These are phyloP conservation scores for Aspergillus intermedius DNA, from an alignment of 2,329 filamentous ascomycete species.

Conservation along the genomic window DNA sequence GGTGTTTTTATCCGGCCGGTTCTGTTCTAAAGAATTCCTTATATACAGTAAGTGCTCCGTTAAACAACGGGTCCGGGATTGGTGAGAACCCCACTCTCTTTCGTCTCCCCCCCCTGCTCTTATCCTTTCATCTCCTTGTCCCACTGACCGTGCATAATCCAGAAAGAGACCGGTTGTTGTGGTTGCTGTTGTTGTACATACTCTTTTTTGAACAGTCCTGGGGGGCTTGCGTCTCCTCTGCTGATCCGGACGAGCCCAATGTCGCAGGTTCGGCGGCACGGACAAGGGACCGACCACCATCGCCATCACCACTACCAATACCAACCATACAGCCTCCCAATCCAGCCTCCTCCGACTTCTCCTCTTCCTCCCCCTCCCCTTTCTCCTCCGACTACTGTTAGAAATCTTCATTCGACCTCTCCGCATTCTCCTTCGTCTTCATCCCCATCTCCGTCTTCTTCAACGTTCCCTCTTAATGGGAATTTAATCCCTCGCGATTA, in stretches of 20 bases:
- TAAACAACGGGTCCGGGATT: neutral
- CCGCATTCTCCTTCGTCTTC: neutral
- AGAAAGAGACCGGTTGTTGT: too few species aligned
- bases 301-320: neutral
- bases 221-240: neutral
- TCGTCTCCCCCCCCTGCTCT: neutral
- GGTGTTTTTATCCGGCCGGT: too few species aligned
- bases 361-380: slow-evolving; percentile 4
- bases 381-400: slow-evolving; percentile 2
- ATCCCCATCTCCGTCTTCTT: neutral
- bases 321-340: neutral
- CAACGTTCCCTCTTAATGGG: slow-evolving; percentile 3
- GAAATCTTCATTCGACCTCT: neutral
- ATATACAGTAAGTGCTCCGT: neutral
- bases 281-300: neutral
- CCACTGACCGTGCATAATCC: neutral
- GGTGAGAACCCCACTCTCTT: too few species aligned
- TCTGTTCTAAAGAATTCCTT: neutral
- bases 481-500: slow-evolving; percentile 33
- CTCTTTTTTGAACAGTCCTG: too few species aligned
- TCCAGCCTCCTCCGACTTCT: slow-evolving; percentile 2
- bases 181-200: too few species aligned
- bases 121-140: neutral
- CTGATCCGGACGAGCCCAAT: neutral
- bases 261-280: neutral